These are phyloP conservation scores for Salmacisia buchloeana DNA, from an alignment of 1,284 basidiomycete genomes.

Conservation along the genomic window DNA sequence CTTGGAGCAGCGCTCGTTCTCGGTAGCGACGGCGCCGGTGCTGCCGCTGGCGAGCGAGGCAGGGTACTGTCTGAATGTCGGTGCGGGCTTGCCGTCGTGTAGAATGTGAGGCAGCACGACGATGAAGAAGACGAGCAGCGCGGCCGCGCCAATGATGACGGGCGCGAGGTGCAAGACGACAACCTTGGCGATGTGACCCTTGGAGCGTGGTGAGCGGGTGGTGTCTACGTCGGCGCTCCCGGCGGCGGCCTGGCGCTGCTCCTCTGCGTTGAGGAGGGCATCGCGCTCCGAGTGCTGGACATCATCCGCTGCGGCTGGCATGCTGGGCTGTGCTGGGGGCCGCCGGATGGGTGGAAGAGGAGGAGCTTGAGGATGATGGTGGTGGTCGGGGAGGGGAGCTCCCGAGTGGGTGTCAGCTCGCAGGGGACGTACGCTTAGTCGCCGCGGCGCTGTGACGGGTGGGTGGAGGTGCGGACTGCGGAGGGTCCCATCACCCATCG, in stretches of 20 bases:
- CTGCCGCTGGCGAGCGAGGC: conserved; percentile 16
- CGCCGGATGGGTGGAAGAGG: neutral
- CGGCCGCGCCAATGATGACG: neutral
- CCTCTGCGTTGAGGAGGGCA: neutral
- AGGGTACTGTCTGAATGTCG: neutral
- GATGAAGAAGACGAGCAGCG: conserved; percentile 3
- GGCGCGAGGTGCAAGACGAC: neutral
- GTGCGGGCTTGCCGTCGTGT: neutral
- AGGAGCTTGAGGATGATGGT: neutral
- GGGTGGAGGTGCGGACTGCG: no score
- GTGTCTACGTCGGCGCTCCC: neutral
- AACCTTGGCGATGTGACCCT: neutral
- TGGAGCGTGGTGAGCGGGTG: neutral
- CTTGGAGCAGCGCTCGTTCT: conserved; percentile 52
- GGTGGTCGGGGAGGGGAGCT: neutral
- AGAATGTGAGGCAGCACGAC: neutral
- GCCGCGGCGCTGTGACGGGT: no score
- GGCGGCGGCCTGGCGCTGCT: neutral
- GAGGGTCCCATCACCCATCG: no score
- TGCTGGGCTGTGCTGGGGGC: neutral
- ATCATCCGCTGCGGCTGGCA: neutral
- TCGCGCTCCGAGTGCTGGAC: neutral
- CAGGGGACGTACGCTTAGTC: no score
- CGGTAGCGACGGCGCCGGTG: conserved; percentile 41
- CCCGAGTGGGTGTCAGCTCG: neutral